phyloP scores from a whole-genome alignment of 176 grass and related monocot genomes.

The Echinochloa phyllopogon region DNA sequence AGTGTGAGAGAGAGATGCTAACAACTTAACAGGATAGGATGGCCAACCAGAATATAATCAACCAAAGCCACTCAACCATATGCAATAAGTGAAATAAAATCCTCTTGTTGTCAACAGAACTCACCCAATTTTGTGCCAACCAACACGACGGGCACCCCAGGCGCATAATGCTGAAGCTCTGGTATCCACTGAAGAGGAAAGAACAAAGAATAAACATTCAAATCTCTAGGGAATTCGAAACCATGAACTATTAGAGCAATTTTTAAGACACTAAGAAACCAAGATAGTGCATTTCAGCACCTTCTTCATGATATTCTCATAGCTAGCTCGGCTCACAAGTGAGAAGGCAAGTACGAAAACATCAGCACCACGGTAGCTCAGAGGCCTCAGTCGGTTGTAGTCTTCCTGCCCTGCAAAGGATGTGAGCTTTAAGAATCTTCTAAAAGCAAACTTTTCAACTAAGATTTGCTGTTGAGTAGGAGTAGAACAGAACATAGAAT shows the following conservation, averaged over 20 bases:
- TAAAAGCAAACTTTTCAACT: background rate
- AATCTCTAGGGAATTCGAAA: slow-evolving; percentile 11
- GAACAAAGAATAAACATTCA: slow-evolving; percentile 27
- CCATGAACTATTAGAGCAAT: background rate
- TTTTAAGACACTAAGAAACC: background rate
- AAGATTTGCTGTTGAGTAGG: background rate
- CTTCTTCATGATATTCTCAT: slow-evolving; percentile 99
- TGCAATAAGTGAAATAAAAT: slow-evolving; percentile 35
- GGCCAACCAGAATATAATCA: slow-evolving; percentile 7
- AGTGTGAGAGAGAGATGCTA: slow-evolving; percentile 38
- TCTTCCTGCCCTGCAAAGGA: slow-evolving; percentile 85
- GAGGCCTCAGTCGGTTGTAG: slow-evolving; percentile 94
- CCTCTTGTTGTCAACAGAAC: slow-evolving; percentile 40
- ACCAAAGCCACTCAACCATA: slow-evolving; percentile 23
- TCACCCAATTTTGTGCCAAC: slow-evolving; percentile 98
- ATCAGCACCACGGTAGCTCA: slow-evolving; percentile 95
- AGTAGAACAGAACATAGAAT: background rate
- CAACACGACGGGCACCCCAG: slow-evolving; percentile 88
- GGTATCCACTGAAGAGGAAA: slow-evolving; percentile 88
- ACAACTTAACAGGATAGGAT: slow-evolving; percentile 34
- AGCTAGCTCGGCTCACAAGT: slow-evolving; percentile 96
- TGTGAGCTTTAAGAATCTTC: background rate
- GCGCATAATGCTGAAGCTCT: slow-evolving; percentile 98
- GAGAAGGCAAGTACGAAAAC: slow-evolving; percentile 99
- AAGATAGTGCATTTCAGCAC: slow-evolving; percentile 32